phyloP scores from a whole-genome alignment of 257 asterid species.

The Forsythia suspensa region DNA sequence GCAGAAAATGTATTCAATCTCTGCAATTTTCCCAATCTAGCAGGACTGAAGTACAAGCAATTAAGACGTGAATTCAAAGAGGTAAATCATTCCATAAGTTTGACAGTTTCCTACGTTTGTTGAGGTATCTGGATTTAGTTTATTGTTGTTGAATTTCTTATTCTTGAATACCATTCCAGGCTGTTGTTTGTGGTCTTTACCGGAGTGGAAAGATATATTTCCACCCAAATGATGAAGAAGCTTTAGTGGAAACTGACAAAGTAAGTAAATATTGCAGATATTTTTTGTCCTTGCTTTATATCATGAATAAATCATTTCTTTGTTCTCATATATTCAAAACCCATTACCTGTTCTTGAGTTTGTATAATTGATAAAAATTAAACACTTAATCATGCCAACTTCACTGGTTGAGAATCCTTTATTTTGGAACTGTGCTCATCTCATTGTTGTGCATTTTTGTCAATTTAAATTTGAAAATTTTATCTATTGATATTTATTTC shows the following conservation, averaged over 20 bases:
- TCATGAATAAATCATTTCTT: not conserved
- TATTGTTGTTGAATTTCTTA: not conserved
- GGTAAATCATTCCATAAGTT: slow-evolving; percentile 43
- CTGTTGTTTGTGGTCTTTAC: slow-evolving; percentile 85
- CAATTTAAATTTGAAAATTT: not conserved
- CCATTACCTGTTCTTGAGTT: not conserved
- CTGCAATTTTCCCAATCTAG: slow-evolving; percentile 74
- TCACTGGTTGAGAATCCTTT: not conserved
- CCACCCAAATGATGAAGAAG: slow-evolving; percentile 89
- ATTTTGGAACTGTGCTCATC: not conserved
- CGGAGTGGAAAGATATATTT: slow-evolving; percentile 69
- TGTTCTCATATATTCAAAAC: not conserved
- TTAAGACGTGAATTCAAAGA: slow-evolving; percentile 85
- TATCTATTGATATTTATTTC: not conserved
- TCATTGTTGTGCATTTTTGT: not conserved
- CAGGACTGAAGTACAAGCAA: slow-evolving; percentile 68
- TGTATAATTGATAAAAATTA: not conserved
- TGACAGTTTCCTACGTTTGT: slow-evolving; percentile 8
- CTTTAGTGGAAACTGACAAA: slow-evolving; percentile 66
- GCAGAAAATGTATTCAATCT: slow-evolving; percentile 99
- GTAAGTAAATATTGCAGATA: slow-evolving; percentile 38
- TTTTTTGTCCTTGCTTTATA: not conserved
- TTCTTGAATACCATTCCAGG: slow-evolving; percentile 43
- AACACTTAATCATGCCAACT: not conserved
- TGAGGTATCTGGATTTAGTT: not conserved